These are phyloP conservation scores for Alliaria petiolata DNA, from an alignment of 345 rosid species.

Conservation along the genomic window DNA sequence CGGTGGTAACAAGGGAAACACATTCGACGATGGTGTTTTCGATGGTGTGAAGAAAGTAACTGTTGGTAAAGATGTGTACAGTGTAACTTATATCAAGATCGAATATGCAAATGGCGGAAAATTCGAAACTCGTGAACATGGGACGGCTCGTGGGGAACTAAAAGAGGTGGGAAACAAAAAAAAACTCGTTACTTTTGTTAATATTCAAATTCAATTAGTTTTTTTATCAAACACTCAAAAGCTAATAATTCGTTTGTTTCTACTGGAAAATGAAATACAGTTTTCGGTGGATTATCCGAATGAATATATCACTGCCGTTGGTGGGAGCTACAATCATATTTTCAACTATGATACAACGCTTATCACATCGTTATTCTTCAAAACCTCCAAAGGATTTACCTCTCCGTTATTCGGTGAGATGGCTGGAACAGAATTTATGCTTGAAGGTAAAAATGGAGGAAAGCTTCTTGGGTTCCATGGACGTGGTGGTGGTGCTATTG, in stretches of 20 bases:
- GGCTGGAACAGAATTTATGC: neutral
- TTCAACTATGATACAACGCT: neutral
- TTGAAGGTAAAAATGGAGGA: neutral
- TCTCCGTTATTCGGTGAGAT: neutral
- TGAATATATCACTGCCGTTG: neutral
- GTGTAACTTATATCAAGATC: neutral
- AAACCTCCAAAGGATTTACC: neutral
- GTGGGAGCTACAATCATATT: neutral
- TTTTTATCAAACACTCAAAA: neutral
- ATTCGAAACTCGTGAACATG: neutral
- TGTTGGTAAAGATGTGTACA: neutral
- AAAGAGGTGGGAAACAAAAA: neutral
- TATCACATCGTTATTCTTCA: neutral
- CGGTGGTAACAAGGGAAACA: neutral
- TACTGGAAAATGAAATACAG: neutral
- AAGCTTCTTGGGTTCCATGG: slow-evolving; percentile 20
- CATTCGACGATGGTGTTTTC: slow-evolving; percentile 12
- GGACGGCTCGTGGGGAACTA: neutral
- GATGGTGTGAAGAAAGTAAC: neutral
- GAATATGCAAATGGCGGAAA: neutral
- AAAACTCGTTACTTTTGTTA: neutral
- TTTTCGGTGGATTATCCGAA: neutral
- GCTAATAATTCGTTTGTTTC: neutral
- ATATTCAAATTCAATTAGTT: neutral
- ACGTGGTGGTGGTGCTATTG: neutral